phyloP scores from a whole-genome alignment of 1,284 basidiomycete genomes.

The Cutaneotrichosporon dermatis region DNA sequence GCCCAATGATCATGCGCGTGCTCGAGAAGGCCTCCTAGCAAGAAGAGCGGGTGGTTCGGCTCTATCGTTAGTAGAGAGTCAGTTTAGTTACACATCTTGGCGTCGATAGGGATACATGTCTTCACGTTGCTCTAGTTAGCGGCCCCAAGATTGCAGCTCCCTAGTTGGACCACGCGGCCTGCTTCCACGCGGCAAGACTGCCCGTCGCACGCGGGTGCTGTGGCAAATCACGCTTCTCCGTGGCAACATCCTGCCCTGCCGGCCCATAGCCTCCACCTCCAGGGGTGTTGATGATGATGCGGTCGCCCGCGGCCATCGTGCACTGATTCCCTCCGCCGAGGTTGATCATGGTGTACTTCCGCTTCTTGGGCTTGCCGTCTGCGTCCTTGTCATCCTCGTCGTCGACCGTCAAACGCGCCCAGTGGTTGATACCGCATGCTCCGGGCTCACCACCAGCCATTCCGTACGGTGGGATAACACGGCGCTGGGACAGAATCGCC shows the following conservation, averaged over 20 bases:
- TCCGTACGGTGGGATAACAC: slow-evolving; percentile 33
- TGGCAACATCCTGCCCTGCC: neutral
- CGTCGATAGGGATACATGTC: too few relatives aligned
- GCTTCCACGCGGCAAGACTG: slow-evolving; percentile 1
- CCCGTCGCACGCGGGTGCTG: neutral
- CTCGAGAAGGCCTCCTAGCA: slow-evolving; percentile 3
- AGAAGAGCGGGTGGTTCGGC: too few relatives aligned
- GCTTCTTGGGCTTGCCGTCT: slow-evolving; percentile 9
- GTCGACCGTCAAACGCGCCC: slow-evolving; percentile 15
- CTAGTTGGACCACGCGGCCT: slow-evolving; percentile 3
- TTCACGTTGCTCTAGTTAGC: too few relatives aligned
- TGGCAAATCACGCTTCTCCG: neutral
- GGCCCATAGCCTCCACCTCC: slow-evolving; percentile 73
- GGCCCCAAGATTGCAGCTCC: neutral
- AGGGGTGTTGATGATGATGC: slow-evolving; percentile 77
- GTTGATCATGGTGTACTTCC: slow-evolving; percentile 63
- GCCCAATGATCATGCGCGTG: slow-evolving; percentile 8
- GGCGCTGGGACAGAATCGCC: slow-evolving; percentile 56
- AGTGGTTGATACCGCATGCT: slow-evolving; percentile 27
- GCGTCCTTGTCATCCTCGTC: slow-evolving; percentile 2
- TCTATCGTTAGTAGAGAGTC: too few relatives aligned
- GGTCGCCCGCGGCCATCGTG: slow-evolving; percentile 79
- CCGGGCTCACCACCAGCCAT: slow-evolving; percentile 28
- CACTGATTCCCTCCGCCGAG: slow-evolving; percentile 86
- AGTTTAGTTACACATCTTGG: too few relatives aligned